Conservation (phyloP, 306 rosid genomes). For the Arachis stenosperma region DNA sequence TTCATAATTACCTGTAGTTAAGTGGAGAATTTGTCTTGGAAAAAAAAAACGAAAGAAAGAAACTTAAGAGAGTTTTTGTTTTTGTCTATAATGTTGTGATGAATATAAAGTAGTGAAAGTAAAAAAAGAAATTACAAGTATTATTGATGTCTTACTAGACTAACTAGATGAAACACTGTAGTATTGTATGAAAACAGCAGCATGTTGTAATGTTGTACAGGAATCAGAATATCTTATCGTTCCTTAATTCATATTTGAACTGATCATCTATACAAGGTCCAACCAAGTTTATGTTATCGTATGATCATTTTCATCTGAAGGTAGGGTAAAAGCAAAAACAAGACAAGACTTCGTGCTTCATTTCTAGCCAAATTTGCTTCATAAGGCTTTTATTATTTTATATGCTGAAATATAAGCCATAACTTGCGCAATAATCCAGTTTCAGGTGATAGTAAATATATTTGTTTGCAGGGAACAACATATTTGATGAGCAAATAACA, state of each 20-base stretch:
- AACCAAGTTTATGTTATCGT: not conserved
- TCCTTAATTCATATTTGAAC: conserved; percentile 1
- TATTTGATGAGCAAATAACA: conserved; percentile 44
- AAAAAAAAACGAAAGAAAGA: too few relatives aligned
- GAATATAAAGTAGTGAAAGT: conserved; percentile 22
- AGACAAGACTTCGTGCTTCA: not conserved
- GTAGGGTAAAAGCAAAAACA: conserved; percentile 4
- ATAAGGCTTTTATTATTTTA: conserved; percentile 13
- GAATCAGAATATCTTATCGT: conserved; percentile 18
- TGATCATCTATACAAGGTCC: conserved; percentile 2
- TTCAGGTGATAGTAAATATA: conserved; percentile 30
- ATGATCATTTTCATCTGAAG: conserved; percentile 17
- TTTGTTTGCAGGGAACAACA: conserved; percentile 46
- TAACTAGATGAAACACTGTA: not conserved
- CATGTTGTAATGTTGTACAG: conserved; percentile 9
- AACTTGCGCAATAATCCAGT: conserved; percentile 8
- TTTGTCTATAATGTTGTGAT: conserved; percentile 7
- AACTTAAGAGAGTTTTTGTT: not conserved
- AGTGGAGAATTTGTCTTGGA: not conserved
- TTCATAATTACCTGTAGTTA: not conserved
- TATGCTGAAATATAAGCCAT: not conserved
- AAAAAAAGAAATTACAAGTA: conserved; percentile 1
- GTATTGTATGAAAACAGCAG: conserved; percentile 8
- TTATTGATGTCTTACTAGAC: conserved; percentile 12
- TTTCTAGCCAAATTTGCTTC: conserved; percentile 9